phyloP scores from a whole-genome alignment of 331 rosid species.

The Erythrophleum ivorense region DNA sequence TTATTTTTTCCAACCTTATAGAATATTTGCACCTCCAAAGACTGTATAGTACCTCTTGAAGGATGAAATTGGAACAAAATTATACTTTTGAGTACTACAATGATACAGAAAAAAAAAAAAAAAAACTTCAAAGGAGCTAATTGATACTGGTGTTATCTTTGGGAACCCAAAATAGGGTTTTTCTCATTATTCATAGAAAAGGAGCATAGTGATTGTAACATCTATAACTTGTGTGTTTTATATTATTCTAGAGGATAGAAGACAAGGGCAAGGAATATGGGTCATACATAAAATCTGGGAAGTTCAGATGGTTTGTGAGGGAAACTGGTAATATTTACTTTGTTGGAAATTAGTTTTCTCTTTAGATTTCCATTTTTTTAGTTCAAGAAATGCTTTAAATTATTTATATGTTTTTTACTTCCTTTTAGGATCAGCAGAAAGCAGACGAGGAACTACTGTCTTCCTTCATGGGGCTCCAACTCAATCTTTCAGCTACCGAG shows the following conservation, averaged over 20 bases:
- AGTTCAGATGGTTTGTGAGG: conserved; percentile 89
- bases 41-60: not conserved
- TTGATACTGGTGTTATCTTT: not conserved
- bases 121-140: not conserved
- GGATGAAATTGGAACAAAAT: not conserved
- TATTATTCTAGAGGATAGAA: conserved; percentile 73
- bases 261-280: conserved; percentile 94
- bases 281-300: conserved; percentile 76
- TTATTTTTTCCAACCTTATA: not conserved
- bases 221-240: conserved; percentile 38
- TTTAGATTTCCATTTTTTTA: conserved; percentile 23
- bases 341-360: conserved; percentile 1
- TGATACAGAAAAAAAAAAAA: not conserved
- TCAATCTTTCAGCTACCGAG: conserved; percentile 89
- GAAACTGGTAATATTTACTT: conserved; percentile 77
- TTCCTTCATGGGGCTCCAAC: conserved; percentile 98
- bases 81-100: not conserved
- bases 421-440: conserved; percentile 63
- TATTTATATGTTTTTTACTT: conserved; percentile 7
- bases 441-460: conserved; percentile 77
- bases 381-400: conserved; percentile 16
- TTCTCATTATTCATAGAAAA: not conserved
- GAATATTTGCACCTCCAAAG: not conserved
- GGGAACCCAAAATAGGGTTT: not conserved
- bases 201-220: conserved; percentile 15